Conservation (phyloP, 768 basidiomycete species). For the Tricholoma matsutake region DNA sequence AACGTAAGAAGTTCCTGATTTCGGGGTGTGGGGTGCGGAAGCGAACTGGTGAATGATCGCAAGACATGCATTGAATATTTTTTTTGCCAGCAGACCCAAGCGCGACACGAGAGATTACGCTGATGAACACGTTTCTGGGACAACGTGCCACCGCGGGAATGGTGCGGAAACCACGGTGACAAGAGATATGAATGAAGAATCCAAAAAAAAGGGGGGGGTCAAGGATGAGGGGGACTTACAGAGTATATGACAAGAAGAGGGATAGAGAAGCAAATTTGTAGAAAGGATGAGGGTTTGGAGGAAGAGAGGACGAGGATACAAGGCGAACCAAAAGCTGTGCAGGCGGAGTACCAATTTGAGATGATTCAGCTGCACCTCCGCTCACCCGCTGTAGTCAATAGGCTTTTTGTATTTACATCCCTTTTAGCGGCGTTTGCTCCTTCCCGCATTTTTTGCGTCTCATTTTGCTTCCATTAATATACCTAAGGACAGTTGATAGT, state of each 20-base stretch:
- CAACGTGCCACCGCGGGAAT: conserved; percentile 10
- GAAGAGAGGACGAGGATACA: conserved; percentile 30
- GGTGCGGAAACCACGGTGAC: conserved; percentile 12
- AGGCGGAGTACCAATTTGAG: conserved; percentile 46
- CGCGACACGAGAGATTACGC: conserved; percentile 7
- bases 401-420: too few species aligned
- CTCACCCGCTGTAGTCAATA: too few species aligned
- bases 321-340: conserved; percentile 45
- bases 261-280: conserved; percentile 13
- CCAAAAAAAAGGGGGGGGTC: conserved; percentile 7
- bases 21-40: conserved; percentile 26
- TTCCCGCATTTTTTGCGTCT: too few species aligned
- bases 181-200: conserved; percentile 1
- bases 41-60: conserved; percentile 1
- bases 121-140: conserved; percentile 15
- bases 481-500: too few species aligned
- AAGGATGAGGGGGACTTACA: conserved; percentile 19
- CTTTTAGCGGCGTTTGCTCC: too few species aligned
- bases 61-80: not conserved
- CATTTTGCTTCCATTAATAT: too few species aligned
- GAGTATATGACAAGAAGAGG: conserved; percentile 9
- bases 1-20: conserved; percentile 38
- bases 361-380: not conserved
- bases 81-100: conserved; percentile 1
- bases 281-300: conserved; percentile 26